Evolutionary conservation across 176 grass and related monocot genomes (phyloP).

Genomic region (Triticum dicoccoides): DNA sequence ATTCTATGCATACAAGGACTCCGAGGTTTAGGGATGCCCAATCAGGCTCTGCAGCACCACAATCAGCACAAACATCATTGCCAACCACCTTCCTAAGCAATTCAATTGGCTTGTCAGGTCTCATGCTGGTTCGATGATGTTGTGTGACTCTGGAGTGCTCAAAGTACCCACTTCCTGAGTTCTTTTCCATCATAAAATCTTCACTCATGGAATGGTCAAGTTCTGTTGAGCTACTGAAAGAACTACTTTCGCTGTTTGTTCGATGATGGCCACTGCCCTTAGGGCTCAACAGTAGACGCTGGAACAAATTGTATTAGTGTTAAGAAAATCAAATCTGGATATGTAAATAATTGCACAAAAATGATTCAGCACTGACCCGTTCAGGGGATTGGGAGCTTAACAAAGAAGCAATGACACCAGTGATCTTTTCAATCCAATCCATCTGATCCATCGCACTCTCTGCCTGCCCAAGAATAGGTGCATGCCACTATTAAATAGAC

Average conservation of each 20-base stretch:
- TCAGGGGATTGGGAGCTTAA: constrained; percentile 97
- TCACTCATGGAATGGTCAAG: constrained; percentile 71
- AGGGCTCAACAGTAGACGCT: constrained; percentile 72
- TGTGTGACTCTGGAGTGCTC: constrained; percentile 68
- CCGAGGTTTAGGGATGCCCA: constrained; percentile 98
- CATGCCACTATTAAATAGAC: constrained; percentile 17
- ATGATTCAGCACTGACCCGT: constrained; percentile 48
- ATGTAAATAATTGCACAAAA: constrained; percentile 17
- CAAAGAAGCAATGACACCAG: constrained; percentile 95
- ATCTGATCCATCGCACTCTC: constrained; percentile 99
- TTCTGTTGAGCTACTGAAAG: constrained; percentile 87
- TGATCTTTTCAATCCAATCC: constrained; percentile 99
- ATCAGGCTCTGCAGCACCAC: constrained; percentile 81
- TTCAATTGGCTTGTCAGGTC: constrained; percentile 96
- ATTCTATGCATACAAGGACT: constrained; percentile 93
- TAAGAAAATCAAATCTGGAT: constrained; percentile 30
- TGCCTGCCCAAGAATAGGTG: constrained; percentile 56
- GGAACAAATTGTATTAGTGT: constrained; percentile 44
- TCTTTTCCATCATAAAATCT: constrained; percentile 75
- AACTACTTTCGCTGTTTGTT: constrained; percentile 75
- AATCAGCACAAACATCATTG: constrained; percentile 85
- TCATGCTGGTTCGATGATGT: constrained; percentile 66
- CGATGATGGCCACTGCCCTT: constrained; percentile 64
- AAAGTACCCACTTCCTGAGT: constrained; percentile 68
- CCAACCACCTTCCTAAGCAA: constrained; percentile 92